Conservation (phyloP, 768 basidiomycete species). For the Strobilomyces dryophilus region DNA sequence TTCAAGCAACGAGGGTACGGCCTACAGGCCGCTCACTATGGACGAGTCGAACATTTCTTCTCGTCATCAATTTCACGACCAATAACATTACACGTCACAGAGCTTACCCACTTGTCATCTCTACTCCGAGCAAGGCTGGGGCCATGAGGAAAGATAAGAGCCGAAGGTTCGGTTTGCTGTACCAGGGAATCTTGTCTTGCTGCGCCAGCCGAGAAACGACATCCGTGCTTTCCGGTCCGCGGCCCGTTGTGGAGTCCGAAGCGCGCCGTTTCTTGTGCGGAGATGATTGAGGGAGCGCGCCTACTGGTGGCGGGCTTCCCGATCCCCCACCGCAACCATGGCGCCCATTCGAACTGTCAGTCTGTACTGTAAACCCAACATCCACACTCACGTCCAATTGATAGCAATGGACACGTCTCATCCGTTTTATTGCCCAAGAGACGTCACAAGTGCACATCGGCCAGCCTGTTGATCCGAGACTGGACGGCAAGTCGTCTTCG, state of each 20-base stretch:
- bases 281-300: not conserved
- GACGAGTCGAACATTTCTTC: slow-evolving; percentile 31
- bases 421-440: slow-evolving; percentile 77
- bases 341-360: slow-evolving; percentile 55
- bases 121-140: too few species aligned
- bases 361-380: not conserved
- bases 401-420: slow-evolving; percentile 66
- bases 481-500: slow-evolving; percentile 49
- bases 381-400: not conserved
- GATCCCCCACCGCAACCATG: slow-evolving; percentile 36
- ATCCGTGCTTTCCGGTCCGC: not conserved
- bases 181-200: slow-evolving; percentile 53
- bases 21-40: slow-evolving; percentile 61
- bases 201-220: slow-evolving; percentile 19
- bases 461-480: slow-evolving; percentile 61
- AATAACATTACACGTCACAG: too few species aligned
- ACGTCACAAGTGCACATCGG: slow-evolving; percentile 73
- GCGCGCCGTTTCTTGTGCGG: too few species aligned
- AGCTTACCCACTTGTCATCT: slow-evolving; percentile 5
- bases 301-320: not conserved
- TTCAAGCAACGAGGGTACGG: slow-evolving; percentile 51
- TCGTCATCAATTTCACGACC: not conserved
- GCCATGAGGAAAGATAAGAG: slow-evolving; percentile 52
- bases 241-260: too few species aligned
- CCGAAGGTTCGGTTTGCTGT: slow-evolving; percentile 55